These are phyloP conservation scores for Metschnikowia koreensis DNA, from an alignment of 805 yeast genomes.

Conservation along the genomic window DNA sequence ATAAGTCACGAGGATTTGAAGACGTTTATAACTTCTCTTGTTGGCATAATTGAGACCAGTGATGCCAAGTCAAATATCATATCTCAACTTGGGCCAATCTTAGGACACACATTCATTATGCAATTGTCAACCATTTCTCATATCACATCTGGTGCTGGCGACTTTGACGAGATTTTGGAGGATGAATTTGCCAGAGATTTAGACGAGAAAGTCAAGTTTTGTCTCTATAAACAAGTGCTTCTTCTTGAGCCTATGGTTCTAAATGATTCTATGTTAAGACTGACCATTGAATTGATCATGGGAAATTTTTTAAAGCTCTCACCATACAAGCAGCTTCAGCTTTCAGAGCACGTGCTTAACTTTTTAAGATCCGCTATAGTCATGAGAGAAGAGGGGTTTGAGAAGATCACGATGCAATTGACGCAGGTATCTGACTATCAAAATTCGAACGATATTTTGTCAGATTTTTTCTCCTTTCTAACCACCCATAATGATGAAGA, in stretches of 20 bases:
- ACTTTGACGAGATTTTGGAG: slow-evolving; percentile 12
- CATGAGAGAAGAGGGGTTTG: slow-evolving; percentile 29
- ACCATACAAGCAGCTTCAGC: slow-evolving; percentile 16
- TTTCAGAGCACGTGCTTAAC: slow-evolving; percentile 31
- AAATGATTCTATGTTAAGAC: slow-evolving; percentile 30
- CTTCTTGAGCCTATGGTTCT: slow-evolving; percentile 33
- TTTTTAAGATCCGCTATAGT: slow-evolving; percentile 35
- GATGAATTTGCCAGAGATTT: slow-evolving; percentile 12
- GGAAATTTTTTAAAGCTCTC: slow-evolving; percentile 27
- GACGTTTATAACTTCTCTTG: slow-evolving; percentile 27
- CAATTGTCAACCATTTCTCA: slow-evolving; percentile 26
- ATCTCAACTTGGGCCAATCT: slow-evolving; percentile 11
- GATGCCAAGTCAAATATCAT: slow-evolving; percentile 1
- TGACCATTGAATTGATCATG: slow-evolving; percentile 31
- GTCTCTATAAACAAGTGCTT: slow-evolving; percentile 34
- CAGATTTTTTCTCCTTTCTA: slow-evolving; percentile 31
- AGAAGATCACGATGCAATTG: slow-evolving; percentile 16
- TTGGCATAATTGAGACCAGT: slow-evolving; percentile 31
- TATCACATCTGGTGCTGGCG: slow-evolving; percentile 9
- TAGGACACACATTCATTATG: slow-evolving; percentile 28
- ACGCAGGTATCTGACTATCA: slow-evolving; percentile 19
- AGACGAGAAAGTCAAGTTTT: slow-evolving; percentile 24
- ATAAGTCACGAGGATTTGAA: slow-evolving; percentile 24
- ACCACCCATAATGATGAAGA: slow-evolving; percentile 39
- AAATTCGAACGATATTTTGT: slow-evolving; percentile 14